Evolutionary conservation across 1,284 basidiomycete species (phyloP).

Genomic region (Malassezia brasiliensis): DNA sequence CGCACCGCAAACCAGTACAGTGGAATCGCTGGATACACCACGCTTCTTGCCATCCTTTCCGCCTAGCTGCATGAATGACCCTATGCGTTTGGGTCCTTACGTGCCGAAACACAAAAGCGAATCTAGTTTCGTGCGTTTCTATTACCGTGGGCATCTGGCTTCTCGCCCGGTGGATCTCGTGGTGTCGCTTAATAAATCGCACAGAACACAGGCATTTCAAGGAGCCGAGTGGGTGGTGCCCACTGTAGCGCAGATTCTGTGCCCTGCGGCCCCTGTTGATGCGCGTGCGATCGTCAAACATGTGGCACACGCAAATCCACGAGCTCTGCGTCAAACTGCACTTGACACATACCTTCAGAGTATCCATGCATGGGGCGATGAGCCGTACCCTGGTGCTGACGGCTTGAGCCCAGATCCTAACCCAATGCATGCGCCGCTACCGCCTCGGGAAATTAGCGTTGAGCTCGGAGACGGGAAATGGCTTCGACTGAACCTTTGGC

Average conservation of each 20-base stretch:
- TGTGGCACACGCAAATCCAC: neutral
- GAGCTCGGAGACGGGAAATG: neutral
- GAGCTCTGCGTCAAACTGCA: neutral
- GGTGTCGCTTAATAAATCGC: neutral
- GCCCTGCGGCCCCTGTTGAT: constrained; percentile 8
- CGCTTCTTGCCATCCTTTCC: neutral
- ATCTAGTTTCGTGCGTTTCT: neutral
- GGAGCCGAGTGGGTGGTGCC: neutral
- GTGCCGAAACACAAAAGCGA: neutral
- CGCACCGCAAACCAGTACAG: neutral
- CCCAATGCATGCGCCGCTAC: neutral
- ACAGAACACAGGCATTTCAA: neutral
- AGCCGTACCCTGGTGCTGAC: neutral
- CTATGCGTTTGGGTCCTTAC: neutral
- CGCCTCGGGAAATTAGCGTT: neutral
- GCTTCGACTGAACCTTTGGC: neutral
- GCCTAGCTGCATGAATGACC: constrained; percentile 2
- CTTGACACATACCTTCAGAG: constrained; percentile 4
- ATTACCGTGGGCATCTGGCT: neutral
- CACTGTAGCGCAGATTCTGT: neutral
- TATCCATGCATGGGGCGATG: neutral
- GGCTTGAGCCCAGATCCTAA: neutral
- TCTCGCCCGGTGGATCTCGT: neutral
- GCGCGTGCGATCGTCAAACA: neutral
- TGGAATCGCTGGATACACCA: neutral